Evolutionary conservation across 2,329 filamentous ascomycete species (phyloP), one percentile per base, ranked within the genome.

Genomic region (Apiospora kogelbergensis): DNA sequence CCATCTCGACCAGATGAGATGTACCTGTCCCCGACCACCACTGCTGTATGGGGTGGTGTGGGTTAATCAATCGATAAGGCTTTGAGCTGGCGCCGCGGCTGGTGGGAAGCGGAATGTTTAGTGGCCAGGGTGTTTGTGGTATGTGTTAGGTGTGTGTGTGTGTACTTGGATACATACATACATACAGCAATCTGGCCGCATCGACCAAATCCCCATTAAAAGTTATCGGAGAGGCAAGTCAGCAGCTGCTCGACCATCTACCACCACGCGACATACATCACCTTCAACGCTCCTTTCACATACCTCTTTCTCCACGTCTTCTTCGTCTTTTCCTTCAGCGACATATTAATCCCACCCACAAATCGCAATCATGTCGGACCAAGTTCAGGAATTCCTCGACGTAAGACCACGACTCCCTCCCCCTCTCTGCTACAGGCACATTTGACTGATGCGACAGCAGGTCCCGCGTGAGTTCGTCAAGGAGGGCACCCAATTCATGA

Each of bases 391-490:
- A 48, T 66, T 71, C 46, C 69, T 71, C 64, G 69, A 69, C 68
- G 45, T 60, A 60, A 60, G 53, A 37, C 33, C 26, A 60, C 20
- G 33, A 37, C 30, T 30, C 53, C 53, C 53, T 60, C 30, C 10
- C 30, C 20, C 53, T 6, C 46, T 53, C 17, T 10, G 30, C 79
- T 82, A 75, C 78, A 89, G 90, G 88, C 86, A 89, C 80, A 90
- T 92, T 79, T 86, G 90, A 80, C 80, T 92, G 75, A 89, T 91
- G 80, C 89, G 92, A 78, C 10, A 17, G 37, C 33, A 60, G 53
- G 53, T 90, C 78, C 89, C 89, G 75, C 84, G 84, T 78, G 88
- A 91, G 81, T 91, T 91, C 79, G 78, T 90, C 77, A 86, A 82
- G 78, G 88, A 89, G 71, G 88, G 88, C 77, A 83, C 87, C 70